A percentile compares a stretch with the other conserved stretches of the same genome.
Evolutionary conservation across 768 basidiomycete genomes (phyloP).

Genomic region (Boletus fagicola): DNA sequence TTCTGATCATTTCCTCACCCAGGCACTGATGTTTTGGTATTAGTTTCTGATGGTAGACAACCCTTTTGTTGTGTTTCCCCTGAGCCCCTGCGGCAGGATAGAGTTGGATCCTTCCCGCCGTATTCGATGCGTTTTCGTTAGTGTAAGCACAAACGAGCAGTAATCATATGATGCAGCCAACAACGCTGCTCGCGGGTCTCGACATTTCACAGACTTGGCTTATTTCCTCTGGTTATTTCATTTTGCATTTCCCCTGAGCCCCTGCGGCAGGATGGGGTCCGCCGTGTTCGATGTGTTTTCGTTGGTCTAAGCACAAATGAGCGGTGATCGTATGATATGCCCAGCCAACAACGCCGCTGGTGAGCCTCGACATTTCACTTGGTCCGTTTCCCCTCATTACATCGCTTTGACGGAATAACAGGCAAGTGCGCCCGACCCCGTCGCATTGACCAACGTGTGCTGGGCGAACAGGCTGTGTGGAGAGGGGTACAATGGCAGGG

Average conservation of each 20-base stretch:
- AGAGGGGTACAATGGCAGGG: neutral
- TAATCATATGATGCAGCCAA: neutral
- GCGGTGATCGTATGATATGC: no score
- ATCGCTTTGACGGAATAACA: neutral
- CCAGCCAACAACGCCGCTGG: neutral
- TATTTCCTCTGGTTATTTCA: neutral
- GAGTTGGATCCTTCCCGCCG: neutral
- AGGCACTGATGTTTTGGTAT: neutral
- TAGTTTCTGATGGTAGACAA: neutral
- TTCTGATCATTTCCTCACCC: neutral
- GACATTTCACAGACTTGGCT: no score
- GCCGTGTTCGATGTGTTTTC: no score
- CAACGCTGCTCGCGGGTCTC: neutral
- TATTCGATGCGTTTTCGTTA: neutral
- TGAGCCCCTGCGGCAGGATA: neutral
- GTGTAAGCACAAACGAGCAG: no score
- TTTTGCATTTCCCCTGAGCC: neutral
- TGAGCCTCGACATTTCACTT: neutral
- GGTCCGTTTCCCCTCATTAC: neutral
- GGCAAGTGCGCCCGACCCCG: neutral
- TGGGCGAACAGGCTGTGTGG: neutral
- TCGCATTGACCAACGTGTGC: neutral
- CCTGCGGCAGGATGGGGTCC: no score
- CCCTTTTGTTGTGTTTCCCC: neutral
- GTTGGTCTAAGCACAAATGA: no score